phyloP scores from a whole-genome alignment of 805 yeast genomes.

The Kluyveromyces wickerhamii region DNA sequence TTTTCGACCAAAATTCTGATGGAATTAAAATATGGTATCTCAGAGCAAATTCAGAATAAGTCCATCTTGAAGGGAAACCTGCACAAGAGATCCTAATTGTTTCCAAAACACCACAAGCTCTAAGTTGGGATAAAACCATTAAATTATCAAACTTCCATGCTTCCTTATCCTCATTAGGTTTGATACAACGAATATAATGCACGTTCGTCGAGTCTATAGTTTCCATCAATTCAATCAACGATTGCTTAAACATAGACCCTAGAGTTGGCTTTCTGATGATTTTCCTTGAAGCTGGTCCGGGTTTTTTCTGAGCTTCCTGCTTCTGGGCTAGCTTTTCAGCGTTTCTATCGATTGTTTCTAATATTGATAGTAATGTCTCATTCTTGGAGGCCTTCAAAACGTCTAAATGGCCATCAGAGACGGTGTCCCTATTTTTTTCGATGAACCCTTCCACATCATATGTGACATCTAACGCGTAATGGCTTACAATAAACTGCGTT shows the following conservation, averaged over 20 bases:
- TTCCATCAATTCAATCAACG: slow-evolving; percentile 84
- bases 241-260: slow-evolving; percentile 89
- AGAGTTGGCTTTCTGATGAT: slow-evolving; percentile 79
- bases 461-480: slow-evolving; percentile 89
- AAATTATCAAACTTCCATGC: slow-evolving; percentile 95
- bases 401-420: slow-evolving; percentile 90
- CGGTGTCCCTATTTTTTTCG: slow-evolving; percentile 96
- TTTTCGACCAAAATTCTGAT: slow-evolving; percentile 58
- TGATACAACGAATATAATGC: slow-evolving; percentile 94
- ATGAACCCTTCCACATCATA: slow-evolving; percentile 92
- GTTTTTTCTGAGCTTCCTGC: slow-evolving; percentile 31
- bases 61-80: slow-evolving; percentile 95
- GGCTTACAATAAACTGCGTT: slow-evolving; percentile 80
- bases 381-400: slow-evolving; percentile 66
- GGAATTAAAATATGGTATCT: slow-evolving; percentile 79
- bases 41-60: slow-evolving; percentile 85
- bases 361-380: slow-evolving; percentile 53
- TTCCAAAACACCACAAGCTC: slow-evolving; percentile 98
- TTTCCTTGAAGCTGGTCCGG: slow-evolving; percentile 35
- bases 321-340: slow-evolving; percentile 39
- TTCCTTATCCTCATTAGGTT: slow-evolving; percentile 87
- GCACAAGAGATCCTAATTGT: slow-evolving; percentile 95
- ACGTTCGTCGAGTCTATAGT: slow-evolving; percentile 93
- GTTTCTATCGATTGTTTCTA: slow-evolving; percentile 55
- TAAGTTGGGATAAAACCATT: slow-evolving; percentile 88